A percentile compares a stretch with the other conserved stretches of the same genome.
Evolutionary conservation across 2,329 filamentous ascomycete species (phyloP).

Genomic region (Colletotrichum trifolii): DNA sequence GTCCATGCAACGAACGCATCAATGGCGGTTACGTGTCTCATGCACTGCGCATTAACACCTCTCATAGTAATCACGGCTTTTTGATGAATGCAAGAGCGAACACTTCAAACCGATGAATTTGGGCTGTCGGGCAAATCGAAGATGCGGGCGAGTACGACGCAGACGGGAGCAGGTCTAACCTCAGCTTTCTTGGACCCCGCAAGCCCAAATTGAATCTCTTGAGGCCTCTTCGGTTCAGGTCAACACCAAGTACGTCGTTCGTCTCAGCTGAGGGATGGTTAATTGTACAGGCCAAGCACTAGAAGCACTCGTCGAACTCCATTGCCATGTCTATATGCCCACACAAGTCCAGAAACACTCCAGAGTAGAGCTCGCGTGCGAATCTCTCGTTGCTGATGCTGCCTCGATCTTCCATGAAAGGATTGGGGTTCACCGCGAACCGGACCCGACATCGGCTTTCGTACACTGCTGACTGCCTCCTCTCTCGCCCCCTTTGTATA

Average conservation of each 20-base stretch:
- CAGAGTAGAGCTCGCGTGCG: conserved; percentile 21
- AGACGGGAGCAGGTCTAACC: too few relatives aligned
- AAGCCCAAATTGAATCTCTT: background rate
- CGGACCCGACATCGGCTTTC: background rate
- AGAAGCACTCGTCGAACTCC: conserved; percentile 20
- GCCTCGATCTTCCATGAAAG: background rate
- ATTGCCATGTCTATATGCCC: conserved; percentile 30
- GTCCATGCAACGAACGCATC: too few relatives aligned
- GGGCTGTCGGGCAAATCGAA: too few relatives aligned
- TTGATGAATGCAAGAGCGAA: too few relatives aligned
- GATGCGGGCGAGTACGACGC: too few relatives aligned
- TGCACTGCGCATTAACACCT: too few relatives aligned
- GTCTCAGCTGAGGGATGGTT: background rate
- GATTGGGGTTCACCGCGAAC: background rate
- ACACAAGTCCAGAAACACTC: conserved; percentile 15
- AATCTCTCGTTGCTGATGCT: background rate
- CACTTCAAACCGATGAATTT: too few relatives aligned
- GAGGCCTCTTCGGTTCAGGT: too few relatives aligned
- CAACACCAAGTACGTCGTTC: too few relatives aligned
- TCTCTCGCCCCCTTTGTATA: conserved; percentile 9
- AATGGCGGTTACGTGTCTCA: too few relatives aligned
- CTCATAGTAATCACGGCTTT: too few relatives aligned
- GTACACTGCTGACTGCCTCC: conserved; percentile 11
- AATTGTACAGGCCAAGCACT: background rate
- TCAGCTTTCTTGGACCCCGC: too few relatives aligned